These are phyloP conservation scores for Firmiana major DNA, from an alignment of 345 rosid genomes.

Conservation along the genomic window DNA sequence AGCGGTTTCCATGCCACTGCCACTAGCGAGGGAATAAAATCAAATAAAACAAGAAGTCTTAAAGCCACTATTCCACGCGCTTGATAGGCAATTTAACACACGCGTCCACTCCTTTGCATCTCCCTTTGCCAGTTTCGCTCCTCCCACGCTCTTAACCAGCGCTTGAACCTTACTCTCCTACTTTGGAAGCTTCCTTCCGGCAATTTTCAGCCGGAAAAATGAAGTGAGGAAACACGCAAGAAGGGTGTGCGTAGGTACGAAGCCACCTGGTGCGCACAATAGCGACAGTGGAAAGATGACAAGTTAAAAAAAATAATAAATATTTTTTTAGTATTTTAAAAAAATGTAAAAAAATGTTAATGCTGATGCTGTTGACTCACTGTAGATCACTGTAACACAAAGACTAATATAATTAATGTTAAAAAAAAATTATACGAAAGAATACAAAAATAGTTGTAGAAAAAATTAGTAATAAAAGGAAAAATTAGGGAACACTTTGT, in stretches of 20 bases:
- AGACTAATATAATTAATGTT: background rate
- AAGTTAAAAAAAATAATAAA: background rate
- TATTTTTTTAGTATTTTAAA: background rate
- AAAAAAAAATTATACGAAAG: background rate
- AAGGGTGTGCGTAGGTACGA: constrained; percentile 21
- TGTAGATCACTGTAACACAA: constrained; percentile 29
- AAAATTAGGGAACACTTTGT: too few relatives aligned
- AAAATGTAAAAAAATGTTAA: background rate
- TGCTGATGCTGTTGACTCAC: constrained; percentile 31
- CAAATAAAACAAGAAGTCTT: background rate
- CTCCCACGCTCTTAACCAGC: background rate
- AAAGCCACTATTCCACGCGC: background rate
- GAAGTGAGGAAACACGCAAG: constrained; percentile 3
- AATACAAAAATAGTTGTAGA: background rate
- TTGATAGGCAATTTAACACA: background rate
- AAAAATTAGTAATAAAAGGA: background rate
- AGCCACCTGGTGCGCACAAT: constrained; percentile 34
- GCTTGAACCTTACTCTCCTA: background rate
- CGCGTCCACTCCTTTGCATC: background rate
- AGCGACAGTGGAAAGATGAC: constrained; percentile 36
- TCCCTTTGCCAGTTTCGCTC: background rate
- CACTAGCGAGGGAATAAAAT: background rate
- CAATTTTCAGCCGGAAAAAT: background rate
- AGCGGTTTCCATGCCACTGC: background rate
- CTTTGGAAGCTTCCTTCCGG: background rate